Base-by-base conservation (phyloP, 257 asterid genomes). In the Osmanthus fragrans region DNA sequence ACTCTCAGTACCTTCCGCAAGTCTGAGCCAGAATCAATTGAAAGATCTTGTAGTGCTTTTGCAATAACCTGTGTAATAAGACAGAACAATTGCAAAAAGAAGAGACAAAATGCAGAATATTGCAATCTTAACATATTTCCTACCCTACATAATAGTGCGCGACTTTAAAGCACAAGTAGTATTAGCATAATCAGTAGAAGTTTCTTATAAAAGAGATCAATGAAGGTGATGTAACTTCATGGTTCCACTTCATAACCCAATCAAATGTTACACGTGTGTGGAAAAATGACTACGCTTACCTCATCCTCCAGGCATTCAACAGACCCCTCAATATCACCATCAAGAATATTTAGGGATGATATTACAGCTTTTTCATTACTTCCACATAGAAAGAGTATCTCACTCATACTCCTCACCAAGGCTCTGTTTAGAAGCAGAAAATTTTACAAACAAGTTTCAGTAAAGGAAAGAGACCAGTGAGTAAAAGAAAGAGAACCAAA, bases 381-480 rank as follows among this genome's bases (percentile, higher is more conserved):
- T 84, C 98, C 99, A 73, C 97, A 93, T 64, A 88, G 89, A 90
- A 96, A 96, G 84, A 93, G 93, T 72, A 96, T 92, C 90, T 96
- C 99, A 47, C 88, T 77, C 97, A 96, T 96, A 82, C 97, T 91
- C 81, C 85, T 93, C 70, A 96, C 92, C 90, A 93, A 83, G 78
- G 99, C 97, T 80, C 98, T 96, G 97, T 73, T 51, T 60, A 70
- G 74, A 79, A 75, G 78, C 42, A 79, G 74, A 75, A 76, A 33
- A 78, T 69, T 29, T 45, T 64, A 60, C 25, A 49, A 49, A 54
- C 64, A 54, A 54, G 7, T 71, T 37, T 51, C 34, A 80, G 82
- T 76, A 78, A 71, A 73, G 7, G 21, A 13, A 60, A 25, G 34
- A 80, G 58, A 27, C 27, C 32, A 37, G 65, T 66, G 67, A 11